A percentile compares a stretch with the other conserved stretches of the same genome.
phyloP scores from a whole-genome alignment of 2,329 filamentous ascomycete species.

The Cryphonectria carpinicola region DNA sequence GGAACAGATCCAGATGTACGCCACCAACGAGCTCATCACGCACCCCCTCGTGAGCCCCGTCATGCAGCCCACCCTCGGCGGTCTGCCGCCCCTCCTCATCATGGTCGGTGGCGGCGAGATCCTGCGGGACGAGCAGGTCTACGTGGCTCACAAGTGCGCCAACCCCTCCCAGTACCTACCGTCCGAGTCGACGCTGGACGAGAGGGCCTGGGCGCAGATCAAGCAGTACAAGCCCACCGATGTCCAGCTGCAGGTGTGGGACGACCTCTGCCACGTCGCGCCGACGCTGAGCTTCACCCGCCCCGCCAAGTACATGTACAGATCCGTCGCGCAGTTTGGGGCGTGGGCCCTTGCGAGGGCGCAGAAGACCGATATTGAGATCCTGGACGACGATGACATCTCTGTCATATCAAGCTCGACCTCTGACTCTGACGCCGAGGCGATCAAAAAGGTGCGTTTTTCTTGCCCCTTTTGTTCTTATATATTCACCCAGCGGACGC shows the following conservation, averaged over 20 bases:
- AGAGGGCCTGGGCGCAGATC: slow-evolving; percentile 62
- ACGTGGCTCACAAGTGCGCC: slow-evolving; percentile 91
- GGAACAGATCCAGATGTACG: slow-evolving; percentile 88
- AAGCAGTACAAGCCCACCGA: slow-evolving; percentile 79
- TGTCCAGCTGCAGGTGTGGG: slow-evolving; percentile 95
- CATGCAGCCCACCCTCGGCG: slow-evolving; percentile 85
- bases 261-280: slow-evolving; percentile 89
- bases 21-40: slow-evolving; percentile 80
- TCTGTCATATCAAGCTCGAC: slow-evolving; percentile 71
- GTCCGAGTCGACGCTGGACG: slow-evolving; percentile 63
- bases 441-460: slow-evolving; percentile 31
- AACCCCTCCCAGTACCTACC: slow-evolving; percentile 79
- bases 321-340: slow-evolving; percentile 88
- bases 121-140: slow-evolving; percentile 92
- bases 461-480: too few relatives aligned
- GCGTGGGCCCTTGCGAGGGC: slow-evolving; percentile 87
- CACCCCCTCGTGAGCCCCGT: slow-evolving; percentile 91
- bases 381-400: slow-evolving; percentile 76
- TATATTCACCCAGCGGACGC: not conserved
- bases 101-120: slow-evolving; percentile 88
- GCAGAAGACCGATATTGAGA: slow-evolving; percentile 79
- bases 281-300: slow-evolving; percentile 93
- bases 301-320: slow-evolving; percentile 96
- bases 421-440: slow-evolving; percentile 39
- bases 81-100: slow-evolving; percentile 84